Base-by-base conservation (phyloP, 1,284 basidiomycete species). In the Sparassis latifolia region DNA sequence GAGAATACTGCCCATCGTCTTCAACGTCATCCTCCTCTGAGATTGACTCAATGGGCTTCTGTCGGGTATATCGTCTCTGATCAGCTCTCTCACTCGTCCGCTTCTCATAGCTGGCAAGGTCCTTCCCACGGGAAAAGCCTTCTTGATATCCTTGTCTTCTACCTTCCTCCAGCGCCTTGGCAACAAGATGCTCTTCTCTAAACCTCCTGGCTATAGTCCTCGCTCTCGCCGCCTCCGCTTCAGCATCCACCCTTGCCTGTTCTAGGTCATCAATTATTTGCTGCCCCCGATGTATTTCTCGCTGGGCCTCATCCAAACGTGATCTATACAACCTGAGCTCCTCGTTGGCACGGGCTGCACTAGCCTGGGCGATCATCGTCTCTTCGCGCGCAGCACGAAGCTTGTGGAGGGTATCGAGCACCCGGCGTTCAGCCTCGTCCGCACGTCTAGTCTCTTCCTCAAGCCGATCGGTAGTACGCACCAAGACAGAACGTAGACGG, bases 201-300 rank as follows among this genome's bases (percentile, higher is more conserved):
- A 70, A 59, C 52, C 66, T 69, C 45, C 73, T 64, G 3, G 76
- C 74, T 45, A 67, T 64, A 45, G 66, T 68, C 42, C 73, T 64
- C n/a, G 73, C 68, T 30, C 65, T 66, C 1, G 74, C 70, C 2
- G 75, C 76, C 32, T 72, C 71, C 0, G 69, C 69, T 55, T 78
- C 77, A 3, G 77, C 76, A 46, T 74, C 70, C 30, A 63, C 60
- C 43, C 67, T 66, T 47, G 71, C 66, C 32, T 65, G 58, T 48
- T 74, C 69, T 5, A 76, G 62, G 46, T 69, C 63, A 52, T 72
- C 63, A 33, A 77, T 66, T 45, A 73, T 67, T 40, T 74, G 72
- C 55, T 78, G 75, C 1, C 75, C 76, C 6, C 75, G 66, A 51
- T 61, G 60, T 33, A 77, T 73, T 55, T 78, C 76, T 40, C 69